phyloP scores from a whole-genome alignment of 352 stramenopile species.

The Phytophthora constricta region DNA sequence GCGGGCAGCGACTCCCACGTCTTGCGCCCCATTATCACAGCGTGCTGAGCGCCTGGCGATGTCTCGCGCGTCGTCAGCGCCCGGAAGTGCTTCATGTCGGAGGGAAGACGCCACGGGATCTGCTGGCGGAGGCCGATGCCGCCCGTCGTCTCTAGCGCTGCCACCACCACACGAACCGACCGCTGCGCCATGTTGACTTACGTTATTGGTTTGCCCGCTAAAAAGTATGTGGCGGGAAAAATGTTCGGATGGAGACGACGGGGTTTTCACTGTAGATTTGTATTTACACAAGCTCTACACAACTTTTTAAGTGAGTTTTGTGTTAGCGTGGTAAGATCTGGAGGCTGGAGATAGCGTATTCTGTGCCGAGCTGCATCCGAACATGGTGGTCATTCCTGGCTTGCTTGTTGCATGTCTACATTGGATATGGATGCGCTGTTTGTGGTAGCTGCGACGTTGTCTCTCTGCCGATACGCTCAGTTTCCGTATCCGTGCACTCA shows the following conservation, averaged over 20 bases:
- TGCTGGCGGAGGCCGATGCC: conserved; percentile 88
- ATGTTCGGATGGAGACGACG: not conserved
- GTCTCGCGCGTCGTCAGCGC: conserved; percentile 82
- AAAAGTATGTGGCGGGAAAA: not conserved
- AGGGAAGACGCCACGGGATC: conserved; percentile 95
- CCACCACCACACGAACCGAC: conserved; percentile 86
- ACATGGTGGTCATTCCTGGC: too few species aligned
- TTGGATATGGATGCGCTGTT: too few species aligned
- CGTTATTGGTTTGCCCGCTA: not conserved
- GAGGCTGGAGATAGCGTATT: too few species aligned
- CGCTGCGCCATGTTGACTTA: conserved; percentile 24
- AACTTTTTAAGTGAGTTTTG: too few species aligned
- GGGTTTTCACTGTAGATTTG: too few species aligned
- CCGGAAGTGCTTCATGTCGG: conserved; percentile 98
- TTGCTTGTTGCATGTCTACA: too few species aligned
- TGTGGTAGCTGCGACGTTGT: too few species aligned
- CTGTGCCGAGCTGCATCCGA: too few species aligned
- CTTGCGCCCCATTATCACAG: conserved; percentile 99
- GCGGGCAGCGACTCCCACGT: conserved; percentile 98
- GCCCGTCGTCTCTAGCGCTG: conserved; percentile 80
- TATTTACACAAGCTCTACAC: not conserved
- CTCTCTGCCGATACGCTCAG: too few species aligned
- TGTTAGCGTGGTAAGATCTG: too few species aligned
- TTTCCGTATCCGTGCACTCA: too few species aligned
- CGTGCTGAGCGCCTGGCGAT: conserved; percentile 78